Base-by-base conservation (phyloP, 2,329 filamentous ascomycete species). In the Cladosporium oxysporum region DNA sequence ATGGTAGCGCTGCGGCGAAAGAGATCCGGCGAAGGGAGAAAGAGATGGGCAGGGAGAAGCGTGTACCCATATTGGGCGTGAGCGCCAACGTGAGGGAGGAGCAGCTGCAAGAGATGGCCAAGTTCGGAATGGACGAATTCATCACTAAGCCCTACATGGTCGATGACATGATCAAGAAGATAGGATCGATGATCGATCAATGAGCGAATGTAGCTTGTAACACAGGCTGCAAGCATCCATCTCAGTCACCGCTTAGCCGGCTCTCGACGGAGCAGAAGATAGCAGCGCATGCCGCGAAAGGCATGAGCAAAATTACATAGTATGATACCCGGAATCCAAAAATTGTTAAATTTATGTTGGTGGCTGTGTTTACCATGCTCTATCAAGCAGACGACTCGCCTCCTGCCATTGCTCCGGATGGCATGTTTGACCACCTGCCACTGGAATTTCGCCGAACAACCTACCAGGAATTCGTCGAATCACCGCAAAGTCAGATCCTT, bases 81-180 rank as follows among this genome's bases (percentile, higher is more conserved):
- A 76, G 74, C 4, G 76, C 76, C 16, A 77, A 78, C 53, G 75
- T 74, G n/a, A 58, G 76, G 6, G 69, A 70, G 11, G 75, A 72
- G 50, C 76, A 78, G 60, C 69, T 73, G 49, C 66, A 74, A 6
- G 71, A 72, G 35, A 76, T 76, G 74, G 47, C 71, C 7, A 60
- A 70, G 21, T 68, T 68, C 21, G 76, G 76, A 10, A 77, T 78
- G 75, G 72, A 76, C 65, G 69, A 71, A 28, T 75, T 76, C 1
- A 71, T 78, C 4, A 76, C 75, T 11, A 78, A 78, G 66, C 76
- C 76, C 10, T 66, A 59, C 11, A 47, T 57, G 28, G 61, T 66
- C 33, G 49, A 55, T 8, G 49, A 61, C 7, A 58, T 66, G 57
- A 37, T 57, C 26, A 26, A 14, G 49, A 66, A 62, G 58, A 61